Evolutionary conservation across 257 asterid species (phyloP).

Genomic region (Ilex aquifolium): DNA sequence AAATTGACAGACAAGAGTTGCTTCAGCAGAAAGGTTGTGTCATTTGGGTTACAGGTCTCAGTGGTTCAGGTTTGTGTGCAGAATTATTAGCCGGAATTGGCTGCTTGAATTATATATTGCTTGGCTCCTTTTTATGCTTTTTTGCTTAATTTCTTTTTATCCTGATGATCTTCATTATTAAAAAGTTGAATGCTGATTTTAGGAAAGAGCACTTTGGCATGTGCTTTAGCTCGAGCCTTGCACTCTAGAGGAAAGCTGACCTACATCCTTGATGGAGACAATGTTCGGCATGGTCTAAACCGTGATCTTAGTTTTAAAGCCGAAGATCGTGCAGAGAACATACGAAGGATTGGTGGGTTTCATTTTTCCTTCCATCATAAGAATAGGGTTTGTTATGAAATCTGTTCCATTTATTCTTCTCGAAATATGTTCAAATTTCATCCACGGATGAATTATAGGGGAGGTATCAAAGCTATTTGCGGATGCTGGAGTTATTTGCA

Average conservation of each 20-base stretch:
- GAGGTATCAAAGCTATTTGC: constrained; percentile 97
- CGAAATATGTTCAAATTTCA: not conserved
- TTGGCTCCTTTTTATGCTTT: too few species aligned
- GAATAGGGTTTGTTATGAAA: constrained; percentile 2
- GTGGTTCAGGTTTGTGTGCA: constrained; percentile 91
- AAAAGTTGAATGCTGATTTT: constrained; percentile 19
- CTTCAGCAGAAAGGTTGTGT: constrained; percentile 98
- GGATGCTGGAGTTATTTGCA: constrained; percentile 95
- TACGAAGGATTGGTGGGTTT: constrained; percentile 84
- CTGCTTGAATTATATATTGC: not conserved
- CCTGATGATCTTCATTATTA: too few species aligned
- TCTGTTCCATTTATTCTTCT: not conserved
- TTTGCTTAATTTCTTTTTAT: too few species aligned
- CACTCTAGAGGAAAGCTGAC: constrained; percentile 88
- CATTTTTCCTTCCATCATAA: constrained; percentile 8
- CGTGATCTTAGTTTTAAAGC: constrained; percentile 81
- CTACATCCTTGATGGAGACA: constrained; percentile 95
- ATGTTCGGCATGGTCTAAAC: constrained; percentile 95
- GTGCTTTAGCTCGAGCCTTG: constrained; percentile 69
- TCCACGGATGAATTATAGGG: constrained; percentile 32
- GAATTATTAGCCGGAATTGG: not conserved
- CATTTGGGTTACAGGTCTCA: constrained; percentile 95
- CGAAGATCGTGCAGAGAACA: constrained; percentile 94
- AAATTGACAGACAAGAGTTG: constrained; percentile 67
- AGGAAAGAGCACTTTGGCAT: constrained; percentile 98